Percentiles rank a stretch among this genome's conserved stretches.
Evolutionary conservation across 345 rosid species (phyloP).

Genomic region (Aegle marmelos): DNA sequence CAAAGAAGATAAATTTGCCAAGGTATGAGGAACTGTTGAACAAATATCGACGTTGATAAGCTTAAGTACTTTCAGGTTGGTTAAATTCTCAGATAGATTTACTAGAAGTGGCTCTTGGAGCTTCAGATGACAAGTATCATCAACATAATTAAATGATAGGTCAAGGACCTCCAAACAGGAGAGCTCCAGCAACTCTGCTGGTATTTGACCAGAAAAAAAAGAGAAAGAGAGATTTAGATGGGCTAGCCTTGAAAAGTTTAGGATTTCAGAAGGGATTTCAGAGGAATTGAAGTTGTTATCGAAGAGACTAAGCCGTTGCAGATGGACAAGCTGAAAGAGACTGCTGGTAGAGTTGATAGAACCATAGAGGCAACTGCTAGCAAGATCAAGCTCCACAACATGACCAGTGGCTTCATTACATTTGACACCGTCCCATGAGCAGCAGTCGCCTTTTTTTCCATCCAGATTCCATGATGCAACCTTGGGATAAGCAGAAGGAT

Average conservation of each 20-base stretch:
- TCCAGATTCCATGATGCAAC: background rate
- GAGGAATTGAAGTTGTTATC: background rate
- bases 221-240: background rate
- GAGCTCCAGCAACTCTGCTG: background rate
- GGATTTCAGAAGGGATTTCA: background rate
- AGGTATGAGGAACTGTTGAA: background rate
- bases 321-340: conserved; percentile 12
- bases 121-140: background rate
- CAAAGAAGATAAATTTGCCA: background rate
- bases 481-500: background rate
- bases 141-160: background rate
- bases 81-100: background rate
- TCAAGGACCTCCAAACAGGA: conserved; percentile 10
- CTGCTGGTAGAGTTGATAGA: background rate
- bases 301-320: conserved; percentile 2
- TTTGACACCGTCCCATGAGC: conserved; percentile 4
- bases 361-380: background rate
- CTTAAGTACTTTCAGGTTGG: conserved; percentile 13
- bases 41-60: background rate
- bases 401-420: conserved; percentile 3
- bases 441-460: background rate
- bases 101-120: background rate
- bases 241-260: background rate
- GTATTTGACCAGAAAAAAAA: background rate
- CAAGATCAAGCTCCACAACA: conserved; percentile 4